These are phyloP conservation scores for Candida tammaniensis DNA, from an alignment of 805 yeast genomes.

Conservation along the genomic window DNA sequence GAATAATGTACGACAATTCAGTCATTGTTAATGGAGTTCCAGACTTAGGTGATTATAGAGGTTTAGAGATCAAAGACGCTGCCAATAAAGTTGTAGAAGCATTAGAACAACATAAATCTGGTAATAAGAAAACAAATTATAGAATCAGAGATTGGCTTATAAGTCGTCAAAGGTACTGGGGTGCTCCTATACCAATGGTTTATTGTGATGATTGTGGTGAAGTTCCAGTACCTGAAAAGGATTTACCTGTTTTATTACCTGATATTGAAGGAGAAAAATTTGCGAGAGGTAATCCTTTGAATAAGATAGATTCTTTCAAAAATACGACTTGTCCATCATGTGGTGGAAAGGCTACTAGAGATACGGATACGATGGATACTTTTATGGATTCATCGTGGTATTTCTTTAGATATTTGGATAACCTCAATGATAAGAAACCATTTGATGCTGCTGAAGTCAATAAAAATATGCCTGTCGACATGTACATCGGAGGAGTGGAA, in stretches of 20 bases:
- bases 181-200: conserved; percentile 94
- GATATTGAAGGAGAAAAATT: conserved; percentile 49
- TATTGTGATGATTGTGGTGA: conserved; percentile 85
- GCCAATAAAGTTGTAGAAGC: conserved; percentile 40
- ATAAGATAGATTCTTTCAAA: conserved; percentile 63
- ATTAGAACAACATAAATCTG: conserved; percentile 40
- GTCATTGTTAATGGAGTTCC: conserved; percentile 24
- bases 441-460: conserved; percentile 35
- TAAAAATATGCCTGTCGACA: conserved; percentile 72
- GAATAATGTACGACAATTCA: conserved; percentile 30
- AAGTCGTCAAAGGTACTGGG: conserved; percentile 96
- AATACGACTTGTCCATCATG: conserved; percentile 81
- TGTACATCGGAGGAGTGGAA: conserved; percentile 93
- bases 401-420: conserved; percentile 77
- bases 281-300: conserved; percentile 65
- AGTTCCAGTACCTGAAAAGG: conserved; percentile 87
- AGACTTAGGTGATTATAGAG: conserved; percentile 41
- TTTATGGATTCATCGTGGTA: conserved; percentile 99
- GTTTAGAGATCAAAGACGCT: conserved; percentile 52
- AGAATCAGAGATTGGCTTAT: conserved; percentile 91
- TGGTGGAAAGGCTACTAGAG: conserved; percentile 60
- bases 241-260: conserved; percentile 83
- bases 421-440: conserved; percentile 55
- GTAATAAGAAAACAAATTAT: conserved; percentile 50
- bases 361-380: conserved; percentile 98